A percentile compares a stretch with the other conserved stretches of the same genome.
phyloP scores from a whole-genome alignment of 208 protist genomes.

The Trypanosoma lewisi region DNA sequence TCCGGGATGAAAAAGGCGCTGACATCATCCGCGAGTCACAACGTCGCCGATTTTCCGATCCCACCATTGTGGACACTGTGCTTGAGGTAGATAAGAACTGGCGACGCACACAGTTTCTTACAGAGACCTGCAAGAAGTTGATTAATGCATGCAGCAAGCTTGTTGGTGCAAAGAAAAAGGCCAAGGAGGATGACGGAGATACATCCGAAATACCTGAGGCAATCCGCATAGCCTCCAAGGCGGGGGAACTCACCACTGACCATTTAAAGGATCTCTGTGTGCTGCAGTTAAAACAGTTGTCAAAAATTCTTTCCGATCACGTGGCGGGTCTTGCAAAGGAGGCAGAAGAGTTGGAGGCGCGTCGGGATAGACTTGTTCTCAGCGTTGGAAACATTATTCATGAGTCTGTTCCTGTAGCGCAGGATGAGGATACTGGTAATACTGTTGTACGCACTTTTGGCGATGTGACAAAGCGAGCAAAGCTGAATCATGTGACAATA shows the following conservation, averaged over 20 bases:
- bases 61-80: conserved; percentile 90
- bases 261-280: conserved; percentile 69
- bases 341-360: conserved; percentile 50
- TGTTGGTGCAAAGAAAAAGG: conserved; percentile 91
- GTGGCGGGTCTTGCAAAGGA: conserved; percentile 60
- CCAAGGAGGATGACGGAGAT: conserved; percentile 87
- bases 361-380: conserved; percentile 80
- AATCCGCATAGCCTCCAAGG: conserved; percentile 46
- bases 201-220: conserved; percentile 56
- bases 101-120: conserved; percentile 80
- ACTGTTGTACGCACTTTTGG: conserved; percentile 81
- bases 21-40: conserved; percentile 95
- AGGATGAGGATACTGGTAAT: conserved; percentile 96
- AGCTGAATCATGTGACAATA: conserved; percentile 91
- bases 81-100: conserved; percentile 92
- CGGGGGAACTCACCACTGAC: conserved; percentile 53
- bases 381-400: conserved; percentile 97
- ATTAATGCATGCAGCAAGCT: conserved; percentile 89
- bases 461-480: conserved; percentile 67
- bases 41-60: conserved; percentile 89
- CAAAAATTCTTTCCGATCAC: conserved; percentile 65
- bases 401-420: conserved; percentile 90
- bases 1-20: conserved; percentile 93
- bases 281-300: conserved; percentile 90
- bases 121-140: conserved; percentile 87